Base-by-base conservation (phyloP, 768 basidiomycete species). In the Kwoniella sp. region DNA sequence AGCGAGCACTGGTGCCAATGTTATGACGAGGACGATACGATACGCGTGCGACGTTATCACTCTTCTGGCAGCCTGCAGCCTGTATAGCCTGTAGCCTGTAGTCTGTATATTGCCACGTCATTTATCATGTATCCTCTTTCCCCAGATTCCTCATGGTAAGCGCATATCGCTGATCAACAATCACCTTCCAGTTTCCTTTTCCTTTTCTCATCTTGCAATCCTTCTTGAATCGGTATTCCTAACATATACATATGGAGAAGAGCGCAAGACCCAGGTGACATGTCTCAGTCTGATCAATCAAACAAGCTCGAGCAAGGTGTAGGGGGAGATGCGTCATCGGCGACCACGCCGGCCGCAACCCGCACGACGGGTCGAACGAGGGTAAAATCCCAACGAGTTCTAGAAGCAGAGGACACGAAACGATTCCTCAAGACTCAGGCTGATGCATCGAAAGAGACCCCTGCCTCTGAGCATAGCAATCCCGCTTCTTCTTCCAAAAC, bases 381-480 rank as follows among this genome's bases (percentile, higher is more conserved):
- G 26, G 56, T 65, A 50, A 76, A 76, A 49, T 71, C 74, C 2
- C 72, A 76, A 57, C 40, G 74, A 52, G 69, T 67, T 1, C 17
- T 73, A 1, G 72, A 73, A 60, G 64, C 64, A 1, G 71, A 76
- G 53, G 68, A 71, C 21, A 69, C 72, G 21, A 63, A 65, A 21
- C 60, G 64, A 5, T 51, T 65, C 8, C 37, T 67, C 1, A 26
- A 19, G 10, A 51, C 37, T 25, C 59, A 57, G 21, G 40, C 48
- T n/a, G 8, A 37, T 21, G 50, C 44, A 5, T 10, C 50, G 19
- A 37, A 46, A 12, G 52, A 60, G 8, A 25, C 46, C 40, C 10
- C 40, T 9, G 17, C 17, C 8, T 44, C 40, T 25, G 29, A 51
- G 7, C n/a, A 29, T 10, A 25, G 6, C 9, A 47, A 13, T 13